Conservation (phyloP, 768 basidiomycete species). For the Vararia minispora region DNA sequence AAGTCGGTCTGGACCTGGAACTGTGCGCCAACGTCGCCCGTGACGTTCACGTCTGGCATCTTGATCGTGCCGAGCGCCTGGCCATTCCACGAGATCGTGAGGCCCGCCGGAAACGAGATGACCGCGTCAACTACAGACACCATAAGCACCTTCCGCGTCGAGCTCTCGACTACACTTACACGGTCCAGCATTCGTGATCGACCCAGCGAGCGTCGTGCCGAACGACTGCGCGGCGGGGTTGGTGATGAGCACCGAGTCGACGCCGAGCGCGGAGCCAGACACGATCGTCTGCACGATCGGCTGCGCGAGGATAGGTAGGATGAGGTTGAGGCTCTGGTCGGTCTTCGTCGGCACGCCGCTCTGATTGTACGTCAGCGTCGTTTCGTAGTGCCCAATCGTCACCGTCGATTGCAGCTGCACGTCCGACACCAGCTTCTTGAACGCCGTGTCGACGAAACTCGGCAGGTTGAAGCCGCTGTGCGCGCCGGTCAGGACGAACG, state of each 20-base stretch:
- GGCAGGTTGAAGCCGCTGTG: conserved; percentile 51
- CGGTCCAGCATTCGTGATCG: conserved; percentile 60
- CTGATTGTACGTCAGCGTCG: conserved; percentile 53
- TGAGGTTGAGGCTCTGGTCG: conserved; percentile 47
- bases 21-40: conserved; percentile 52
- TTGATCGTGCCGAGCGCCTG: conserved; percentile 45
- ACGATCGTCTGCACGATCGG: conserved; percentile 71
- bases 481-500: conserved; percentile 2
- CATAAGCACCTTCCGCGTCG: conserved; percentile 5
- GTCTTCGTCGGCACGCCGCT: conserved; percentile 42
- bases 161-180: conserved; percentile 30
- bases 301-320: conserved; percentile 58
- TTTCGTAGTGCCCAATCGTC: conserved; percentile 55
- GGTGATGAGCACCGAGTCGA: conserved; percentile 51
- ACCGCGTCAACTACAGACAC: conserved; percentile 44
- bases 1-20: conserved; percentile 46
- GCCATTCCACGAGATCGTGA: conserved; percentile 51
- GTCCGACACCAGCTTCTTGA: conserved; percentile 52
- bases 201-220: conserved; percentile 44
- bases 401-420: conserved; percentile 44
- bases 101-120: conserved; percentile 53
- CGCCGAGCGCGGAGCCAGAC: conserved; percentile 39
- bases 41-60: conserved; percentile 47
- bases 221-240: conserved; percentile 48
- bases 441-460: conserved; percentile 51